Conservation (phyloP, 139 green algal species). For the Astrephomene gubernaculifera region DNA sequence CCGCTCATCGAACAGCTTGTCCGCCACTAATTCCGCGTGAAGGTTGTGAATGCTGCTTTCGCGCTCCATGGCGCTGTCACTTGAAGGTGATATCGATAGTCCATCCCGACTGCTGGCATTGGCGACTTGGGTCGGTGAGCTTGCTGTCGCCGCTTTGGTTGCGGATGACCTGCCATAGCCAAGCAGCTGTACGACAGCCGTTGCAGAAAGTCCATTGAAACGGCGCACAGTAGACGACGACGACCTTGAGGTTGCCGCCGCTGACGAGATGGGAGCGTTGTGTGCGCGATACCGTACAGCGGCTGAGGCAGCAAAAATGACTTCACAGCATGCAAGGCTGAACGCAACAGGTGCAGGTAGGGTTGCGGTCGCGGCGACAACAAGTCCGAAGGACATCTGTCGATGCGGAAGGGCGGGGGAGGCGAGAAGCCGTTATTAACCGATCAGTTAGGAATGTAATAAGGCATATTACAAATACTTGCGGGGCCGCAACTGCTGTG, state of each 20-base stretch:
- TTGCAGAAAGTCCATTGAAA: neutral
- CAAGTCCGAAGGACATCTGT: conserved; percentile 46
- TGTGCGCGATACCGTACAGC: conserved; percentile 28
- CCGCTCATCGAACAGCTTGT: conserved; percentile 14
- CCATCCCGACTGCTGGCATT: neutral
- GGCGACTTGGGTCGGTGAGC: neutral
- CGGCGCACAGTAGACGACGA: neutral
- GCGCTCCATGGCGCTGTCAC: neutral
- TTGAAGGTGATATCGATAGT: neutral
- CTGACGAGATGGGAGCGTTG: neutral
- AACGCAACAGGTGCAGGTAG: conserved; percentile 28
- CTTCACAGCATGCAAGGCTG: conserved; percentile 29
- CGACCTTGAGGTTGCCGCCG: neutral
- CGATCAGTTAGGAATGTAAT: neutral
- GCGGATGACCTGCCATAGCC: neutral
- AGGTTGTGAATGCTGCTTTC: neutral
- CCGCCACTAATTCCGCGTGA: neutral
- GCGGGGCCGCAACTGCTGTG: neutral
- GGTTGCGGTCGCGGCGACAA: conserved; percentile 1
- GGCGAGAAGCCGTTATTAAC: neutral
- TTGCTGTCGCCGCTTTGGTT: neutral
- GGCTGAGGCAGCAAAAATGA: conserved; percentile 12
- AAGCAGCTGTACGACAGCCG: neutral
- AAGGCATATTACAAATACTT: neutral
- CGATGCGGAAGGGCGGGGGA: neutral